Conservation (phyloP, 2,329 filamentous ascomycete genomes). For the Pseudocercospora fijiensis region DNA sequence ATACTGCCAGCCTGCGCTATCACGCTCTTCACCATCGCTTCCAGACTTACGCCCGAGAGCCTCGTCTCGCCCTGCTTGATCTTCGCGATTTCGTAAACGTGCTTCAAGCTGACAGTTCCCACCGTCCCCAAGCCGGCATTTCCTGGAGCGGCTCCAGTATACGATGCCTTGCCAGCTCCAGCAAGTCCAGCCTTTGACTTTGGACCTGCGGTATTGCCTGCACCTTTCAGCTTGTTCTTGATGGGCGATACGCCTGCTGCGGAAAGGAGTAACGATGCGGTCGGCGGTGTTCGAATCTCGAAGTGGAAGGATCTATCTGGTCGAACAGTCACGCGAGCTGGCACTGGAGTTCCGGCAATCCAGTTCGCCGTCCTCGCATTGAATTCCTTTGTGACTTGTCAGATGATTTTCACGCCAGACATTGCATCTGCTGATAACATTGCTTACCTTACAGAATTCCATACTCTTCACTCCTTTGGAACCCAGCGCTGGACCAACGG, state of each 20-base stretch:
- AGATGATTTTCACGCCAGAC: slow-evolving; percentile 3
- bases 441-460: slow-evolving; percentile 95
- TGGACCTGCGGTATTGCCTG: slow-evolving; percentile 54
- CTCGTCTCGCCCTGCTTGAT: slow-evolving; percentile 68
- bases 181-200: slow-evolving; percentile 40
- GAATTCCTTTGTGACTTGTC: slow-evolving; percentile 24
- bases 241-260: slow-evolving; percentile 74
- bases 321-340: slow-evolving; percentile 85
- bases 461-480: slow-evolving; percentile 98
- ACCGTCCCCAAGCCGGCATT: slow-evolving; percentile 74
- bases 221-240: slow-evolving; percentile 74
- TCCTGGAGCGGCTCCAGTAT: slow-evolving; percentile 29
- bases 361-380: slow-evolving; percentile 69
- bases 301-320: slow-evolving; percentile 92
- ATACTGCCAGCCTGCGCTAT: slow-evolving; percentile 53
- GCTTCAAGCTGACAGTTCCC: slow-evolving; percentile 83
- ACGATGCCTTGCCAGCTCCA: slow-evolving; percentile 40
- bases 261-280: slow-evolving; percentile 81
- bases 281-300: slow-evolving; percentile 86
- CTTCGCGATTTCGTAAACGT: slow-evolving; percentile 95
- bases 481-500: slow-evolving; percentile 92
- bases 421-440: neutral
- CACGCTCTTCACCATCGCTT: slow-evolving; percentile 77
- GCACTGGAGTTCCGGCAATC: slow-evolving; percentile 77
- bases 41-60: slow-evolving; percentile 70